Percentiles rank a stretch among this genome's conserved stretches.
Evolutionary conservation across 345 rosid genomes (phyloP).

Genomic region (Populus alba): DNA sequence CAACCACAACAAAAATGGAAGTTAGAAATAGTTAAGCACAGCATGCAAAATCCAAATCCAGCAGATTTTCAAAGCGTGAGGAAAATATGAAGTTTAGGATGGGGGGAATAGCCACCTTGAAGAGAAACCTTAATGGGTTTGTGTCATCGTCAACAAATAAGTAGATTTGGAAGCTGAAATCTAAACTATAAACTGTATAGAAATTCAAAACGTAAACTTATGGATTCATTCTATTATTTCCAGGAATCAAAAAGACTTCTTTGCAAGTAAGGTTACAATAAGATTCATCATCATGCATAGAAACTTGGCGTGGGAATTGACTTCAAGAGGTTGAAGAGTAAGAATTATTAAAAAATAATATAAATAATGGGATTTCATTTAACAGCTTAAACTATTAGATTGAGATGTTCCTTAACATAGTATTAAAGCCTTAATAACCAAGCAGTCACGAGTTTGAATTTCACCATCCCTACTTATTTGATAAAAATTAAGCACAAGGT

Average conservation of each 20-base stretch:
- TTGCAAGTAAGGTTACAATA: not conserved
- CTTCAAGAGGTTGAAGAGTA: no score
- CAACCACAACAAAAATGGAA: not conserved
- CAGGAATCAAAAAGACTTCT: not conserved
- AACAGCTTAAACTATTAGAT: no score
- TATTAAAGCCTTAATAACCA: no score
- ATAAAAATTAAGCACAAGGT: no score
- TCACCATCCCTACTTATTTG: no score
- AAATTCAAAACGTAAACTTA: not conserved
- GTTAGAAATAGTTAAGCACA: not conserved
- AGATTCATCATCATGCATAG: not conserved
- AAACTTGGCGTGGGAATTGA: not conserved
- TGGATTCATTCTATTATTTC: not conserved
- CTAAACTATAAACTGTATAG: not conserved
- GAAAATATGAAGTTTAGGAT: not conserved
- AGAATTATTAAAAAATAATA: no score
- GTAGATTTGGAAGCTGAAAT: not conserved
- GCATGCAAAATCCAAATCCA: not conserved
- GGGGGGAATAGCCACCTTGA: not conserved
- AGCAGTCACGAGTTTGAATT: no score
- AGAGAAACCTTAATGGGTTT: not conserved
- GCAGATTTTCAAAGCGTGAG: not conserved
- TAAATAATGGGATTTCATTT: no score
- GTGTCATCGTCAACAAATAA: not conserved
- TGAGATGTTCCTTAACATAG: no score